A percentile compares a stretch with the other conserved stretches of the same genome.
phyloP scores from a whole-genome alignment of 169 alveolate species.

The Theileria sp. region DNA sequence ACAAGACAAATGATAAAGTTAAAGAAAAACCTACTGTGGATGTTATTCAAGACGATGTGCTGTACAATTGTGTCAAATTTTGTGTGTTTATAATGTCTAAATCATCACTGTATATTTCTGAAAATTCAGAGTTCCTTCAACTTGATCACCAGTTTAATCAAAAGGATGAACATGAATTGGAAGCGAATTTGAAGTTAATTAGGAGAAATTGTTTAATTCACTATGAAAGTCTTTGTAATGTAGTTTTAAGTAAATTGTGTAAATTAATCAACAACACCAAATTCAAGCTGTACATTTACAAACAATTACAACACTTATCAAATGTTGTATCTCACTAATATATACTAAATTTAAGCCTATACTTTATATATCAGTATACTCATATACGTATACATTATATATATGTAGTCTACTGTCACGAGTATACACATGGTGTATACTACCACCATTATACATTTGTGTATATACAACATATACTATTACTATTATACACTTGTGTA shows the following conservation, averaged over 20 bases:
- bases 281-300: conserved; percentile 3
- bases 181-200: neutral
- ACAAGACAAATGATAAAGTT: neutral
- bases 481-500: neutral
- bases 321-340: neutral
- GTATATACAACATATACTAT: neutral
- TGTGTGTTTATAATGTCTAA: neutral
- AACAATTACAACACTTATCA: conserved; percentile 1
- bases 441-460: neutral
- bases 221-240: conserved; percentile 14
- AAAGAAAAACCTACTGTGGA: neutral
- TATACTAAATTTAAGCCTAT: neutral
- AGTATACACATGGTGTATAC: neutral
- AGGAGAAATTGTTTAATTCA: conserved; percentile 12
- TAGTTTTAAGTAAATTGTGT: conserved; percentile 5
- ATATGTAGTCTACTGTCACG: too few relatives aligned
- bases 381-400: neutral
- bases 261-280: neutral
- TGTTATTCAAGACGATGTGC: neutral
- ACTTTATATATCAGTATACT: neutral
- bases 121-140: neutral
- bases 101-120: neutral
- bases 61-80: neutral
- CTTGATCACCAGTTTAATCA: neutral
- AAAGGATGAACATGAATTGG: neutral